phyloP scores from a whole-genome alignment of 73 alveolate genomes.

The Stentor coeruleus region DNA sequence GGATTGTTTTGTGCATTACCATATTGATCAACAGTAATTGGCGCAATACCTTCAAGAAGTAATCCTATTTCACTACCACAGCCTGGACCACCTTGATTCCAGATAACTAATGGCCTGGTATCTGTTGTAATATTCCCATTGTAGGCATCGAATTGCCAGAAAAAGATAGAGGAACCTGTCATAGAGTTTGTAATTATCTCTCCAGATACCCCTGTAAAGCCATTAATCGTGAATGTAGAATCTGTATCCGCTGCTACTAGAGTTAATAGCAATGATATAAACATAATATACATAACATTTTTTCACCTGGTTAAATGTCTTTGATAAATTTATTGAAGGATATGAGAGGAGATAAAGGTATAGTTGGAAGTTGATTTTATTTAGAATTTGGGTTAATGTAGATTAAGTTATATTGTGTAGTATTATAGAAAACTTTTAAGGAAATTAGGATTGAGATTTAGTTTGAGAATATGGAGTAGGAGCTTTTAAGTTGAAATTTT shows the following conservation, averaged over 20 bases:
- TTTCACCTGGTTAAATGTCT: too few relatives aligned
- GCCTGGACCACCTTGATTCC: constrained; percentile 94
- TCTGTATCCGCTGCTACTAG: constrained; percentile 14
- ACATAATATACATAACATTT: not conserved
- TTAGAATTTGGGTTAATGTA: too few relatives aligned
- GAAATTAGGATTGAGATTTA: too few relatives aligned
- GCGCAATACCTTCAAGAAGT: constrained; percentile 75
- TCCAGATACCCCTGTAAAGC: constrained; percentile 3
- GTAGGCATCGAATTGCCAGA: constrained; percentile 16
- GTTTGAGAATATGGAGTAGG: too few relatives aligned
- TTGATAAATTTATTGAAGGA: too few relatives aligned
- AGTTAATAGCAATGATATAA: not conserved
- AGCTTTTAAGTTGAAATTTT: too few relatives aligned
- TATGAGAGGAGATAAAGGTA: too few relatives aligned
- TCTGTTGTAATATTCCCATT: constrained; percentile 27
- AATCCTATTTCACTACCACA: constrained; percentile 67
- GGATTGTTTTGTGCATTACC: constrained; percentile 17
- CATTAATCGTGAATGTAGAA: not conserved
- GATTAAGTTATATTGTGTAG: too few relatives aligned
- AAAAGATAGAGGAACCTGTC: constrained; percentile 13
- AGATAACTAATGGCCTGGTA: constrained; percentile 57
- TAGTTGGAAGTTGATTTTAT: too few relatives aligned
- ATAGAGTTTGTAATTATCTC: not conserved
- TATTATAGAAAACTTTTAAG: too few relatives aligned
- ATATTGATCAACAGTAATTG: constrained; percentile 32